Conservation (phyloP, 148 eudicot genomes). For the Heliamphora exappendiculata region DNA sequence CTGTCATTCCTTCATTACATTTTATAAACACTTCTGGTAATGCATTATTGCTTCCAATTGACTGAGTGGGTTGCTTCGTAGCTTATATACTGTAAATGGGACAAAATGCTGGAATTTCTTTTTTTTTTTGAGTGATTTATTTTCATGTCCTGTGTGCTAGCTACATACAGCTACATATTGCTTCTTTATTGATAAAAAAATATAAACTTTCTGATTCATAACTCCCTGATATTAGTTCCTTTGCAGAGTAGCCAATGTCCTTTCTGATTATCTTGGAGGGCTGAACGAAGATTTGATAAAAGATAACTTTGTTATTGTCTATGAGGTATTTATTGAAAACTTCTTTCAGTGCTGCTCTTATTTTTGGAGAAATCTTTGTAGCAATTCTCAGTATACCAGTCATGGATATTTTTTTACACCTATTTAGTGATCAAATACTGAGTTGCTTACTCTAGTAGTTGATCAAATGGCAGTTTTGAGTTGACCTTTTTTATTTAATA, state of each 20-base stretch:
- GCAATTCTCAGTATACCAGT: not conserved
- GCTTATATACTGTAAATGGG: not conserved
- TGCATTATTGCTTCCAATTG: not conserved
- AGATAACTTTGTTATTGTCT: constrained; percentile 92
- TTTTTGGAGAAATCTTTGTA: not conserved
- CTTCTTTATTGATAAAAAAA: not conserved
- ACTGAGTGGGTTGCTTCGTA: not conserved
- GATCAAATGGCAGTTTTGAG: not conserved
- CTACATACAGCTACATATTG: not conserved
- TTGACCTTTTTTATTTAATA: not conserved
- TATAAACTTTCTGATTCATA: constrained; percentile 4
- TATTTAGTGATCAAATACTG: not conserved
- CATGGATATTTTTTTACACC: not conserved
- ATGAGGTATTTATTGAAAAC: constrained; percentile 51
- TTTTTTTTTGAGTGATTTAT: constrained; percentile 8
- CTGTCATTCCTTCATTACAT: not conserved
- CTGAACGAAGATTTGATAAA: constrained; percentile 89
- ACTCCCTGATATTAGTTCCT: constrained; percentile 61
- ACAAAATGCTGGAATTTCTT: not conserved
- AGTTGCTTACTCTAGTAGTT: not conserved
- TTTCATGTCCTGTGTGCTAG: not conserved
- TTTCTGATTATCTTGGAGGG: constrained; percentile 84
- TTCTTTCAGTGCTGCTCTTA: constrained; percentile 1
- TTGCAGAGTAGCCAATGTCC: constrained; percentile 93
- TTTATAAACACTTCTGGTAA: not conserved